These are phyloP conservation scores for Aureoboletus auriporus DNA, from an alignment of 768 basidiomycete species.

Conservation along the genomic window DNA sequence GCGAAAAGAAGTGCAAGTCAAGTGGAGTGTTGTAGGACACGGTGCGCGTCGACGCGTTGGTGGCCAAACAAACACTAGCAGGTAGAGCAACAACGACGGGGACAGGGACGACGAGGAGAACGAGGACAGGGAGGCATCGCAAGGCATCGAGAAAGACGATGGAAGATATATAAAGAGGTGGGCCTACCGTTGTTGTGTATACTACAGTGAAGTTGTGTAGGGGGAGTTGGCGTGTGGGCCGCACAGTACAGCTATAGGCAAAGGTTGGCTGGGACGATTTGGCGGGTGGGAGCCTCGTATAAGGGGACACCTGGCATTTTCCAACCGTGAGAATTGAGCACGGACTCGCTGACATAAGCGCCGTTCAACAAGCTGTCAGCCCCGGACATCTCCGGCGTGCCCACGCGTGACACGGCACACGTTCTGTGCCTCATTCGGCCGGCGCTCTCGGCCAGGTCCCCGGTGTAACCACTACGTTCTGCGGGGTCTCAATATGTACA, in stretches of 20 bases:
- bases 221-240: conserved; percentile 30
- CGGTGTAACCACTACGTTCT: conserved; percentile 2
- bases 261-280: conserved; percentile 34
- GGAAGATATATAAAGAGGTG: conserved; percentile 15
- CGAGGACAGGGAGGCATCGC: conserved; percentile 11
- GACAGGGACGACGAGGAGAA: conserved; percentile 11
- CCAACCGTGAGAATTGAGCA: conserved; percentile 33
- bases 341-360: conserved; percentile 34
- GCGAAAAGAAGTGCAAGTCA: conserved; percentile 29
- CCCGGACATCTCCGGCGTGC: conserved; percentile 24
- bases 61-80: conserved; percentile 34
- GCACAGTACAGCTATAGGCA: conserved; percentile 35
- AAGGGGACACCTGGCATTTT: conserved; percentile 28
- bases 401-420: conserved; percentile 7
- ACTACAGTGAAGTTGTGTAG: conserved; percentile 22
- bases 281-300: conserved; percentile 36
- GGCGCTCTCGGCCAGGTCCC: conserved; percentile 18
- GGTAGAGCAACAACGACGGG: conserved; percentile 25
- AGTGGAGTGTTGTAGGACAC: conserved; percentile 26
- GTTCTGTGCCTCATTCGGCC: conserved; percentile 11
- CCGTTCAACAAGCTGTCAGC: conserved; percentile 28
- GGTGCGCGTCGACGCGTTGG: conserved; percentile 35
- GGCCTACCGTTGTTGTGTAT: conserved; percentile 29
- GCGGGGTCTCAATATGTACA: conserved; percentile 17
- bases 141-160: conserved; percentile 23